Conservation (phyloP, 805 yeast species). For the Sungouiella thailandica region DNA sequence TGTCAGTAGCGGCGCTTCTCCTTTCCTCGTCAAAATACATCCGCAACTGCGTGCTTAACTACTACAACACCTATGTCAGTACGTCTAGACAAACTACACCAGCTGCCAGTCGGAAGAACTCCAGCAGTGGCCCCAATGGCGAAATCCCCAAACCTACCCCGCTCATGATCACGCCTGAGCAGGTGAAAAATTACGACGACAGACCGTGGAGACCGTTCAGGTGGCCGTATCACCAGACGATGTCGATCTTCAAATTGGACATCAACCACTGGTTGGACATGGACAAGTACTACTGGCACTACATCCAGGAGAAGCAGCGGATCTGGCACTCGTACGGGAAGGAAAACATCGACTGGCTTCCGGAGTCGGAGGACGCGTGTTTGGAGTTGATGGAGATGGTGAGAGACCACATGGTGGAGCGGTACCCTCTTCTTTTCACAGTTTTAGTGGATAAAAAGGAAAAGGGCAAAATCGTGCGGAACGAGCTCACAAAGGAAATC, state of each 20-base stretch:
- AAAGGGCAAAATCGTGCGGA: conserved; percentile 50
- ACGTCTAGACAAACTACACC: conserved; percentile 1
- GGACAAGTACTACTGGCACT: conserved; percentile 70
- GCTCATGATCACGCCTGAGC: conserved; percentile 59
- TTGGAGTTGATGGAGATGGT: conserved; percentile 61
- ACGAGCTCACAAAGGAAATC: conserved; percentile 58
- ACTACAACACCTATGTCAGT: conserved; percentile 1
- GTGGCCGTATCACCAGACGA: conserved; percentile 78
- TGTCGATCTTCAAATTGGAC: conserved; percentile 69
- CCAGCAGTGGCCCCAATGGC: conserved; percentile 3
- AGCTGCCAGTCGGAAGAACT: conserved; percentile 2
- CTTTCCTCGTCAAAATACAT: conserved; percentile 6
- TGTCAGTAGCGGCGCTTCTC: conserved; percentile 4
- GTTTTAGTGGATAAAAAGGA: conserved; percentile 30
- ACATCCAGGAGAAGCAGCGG: conserved; percentile 57
- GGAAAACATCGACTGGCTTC: conserved; percentile 61
- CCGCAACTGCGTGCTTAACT: neutral
- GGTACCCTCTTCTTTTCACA: conserved; percentile 63
- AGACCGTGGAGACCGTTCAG: conserved; percentile 80
- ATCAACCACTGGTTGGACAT: conserved; percentile 74
- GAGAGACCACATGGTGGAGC: conserved; percentile 49
- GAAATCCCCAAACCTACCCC: conserved; percentile 49
- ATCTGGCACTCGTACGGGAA: conserved; percentile 55
- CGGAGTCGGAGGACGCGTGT: conserved; percentile 59
- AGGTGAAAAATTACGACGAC: conserved; percentile 60